Conservation (phyloP, 169 alveolate species). For the Theileria orientalis region DNA sequence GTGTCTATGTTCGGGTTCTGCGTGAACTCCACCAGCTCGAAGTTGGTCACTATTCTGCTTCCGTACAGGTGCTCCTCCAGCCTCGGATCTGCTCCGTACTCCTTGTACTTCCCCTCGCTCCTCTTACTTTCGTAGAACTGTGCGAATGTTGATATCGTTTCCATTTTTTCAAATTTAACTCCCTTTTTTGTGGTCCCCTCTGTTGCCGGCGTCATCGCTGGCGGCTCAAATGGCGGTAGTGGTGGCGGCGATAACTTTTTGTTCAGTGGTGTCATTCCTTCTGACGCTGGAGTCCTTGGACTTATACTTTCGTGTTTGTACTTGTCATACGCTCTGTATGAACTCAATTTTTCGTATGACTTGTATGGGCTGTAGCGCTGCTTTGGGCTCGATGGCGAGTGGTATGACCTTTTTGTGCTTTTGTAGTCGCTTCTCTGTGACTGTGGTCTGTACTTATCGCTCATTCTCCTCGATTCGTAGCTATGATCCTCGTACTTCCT, state of each 20-base stretch:
- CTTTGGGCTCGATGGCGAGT: background rate
- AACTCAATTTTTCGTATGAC: slow-evolving; percentile 8
- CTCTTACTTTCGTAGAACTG: slow-evolving; percentile 16
- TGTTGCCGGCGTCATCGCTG: background rate
- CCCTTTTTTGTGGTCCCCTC: background rate
- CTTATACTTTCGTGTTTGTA: background rate
- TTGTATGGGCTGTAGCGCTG: background rate
- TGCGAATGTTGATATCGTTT: background rate
- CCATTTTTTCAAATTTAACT: background rate
- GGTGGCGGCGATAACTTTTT: slow-evolving; percentile 54
- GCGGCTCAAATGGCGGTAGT: slow-evolving; percentile 42
- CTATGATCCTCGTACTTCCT: slow-evolving; percentile 3
- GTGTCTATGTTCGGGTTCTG: slow-evolving; percentile 20
- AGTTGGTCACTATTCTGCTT: slow-evolving; percentile 14
- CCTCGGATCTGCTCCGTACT: slow-evolving; percentile 49
- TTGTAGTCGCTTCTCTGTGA: background rate
- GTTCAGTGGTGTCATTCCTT: slow-evolving; percentile 28
- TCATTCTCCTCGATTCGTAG: slow-evolving; percentile 13
- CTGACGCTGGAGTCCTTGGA: slow-evolving; percentile 61
- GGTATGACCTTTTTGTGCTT: slow-evolving; percentile 1
- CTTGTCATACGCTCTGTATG: background rate
- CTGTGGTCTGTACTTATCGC: slow-evolving; percentile 10
- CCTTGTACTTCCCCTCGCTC: slow-evolving; percentile 18
- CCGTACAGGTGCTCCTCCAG: slow-evolving; percentile 8
- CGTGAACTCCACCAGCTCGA: slow-evolving; percentile 48